Conservation (phyloP, 768 basidiomycete genomes). For the Hygrophorus russula region DNA sequence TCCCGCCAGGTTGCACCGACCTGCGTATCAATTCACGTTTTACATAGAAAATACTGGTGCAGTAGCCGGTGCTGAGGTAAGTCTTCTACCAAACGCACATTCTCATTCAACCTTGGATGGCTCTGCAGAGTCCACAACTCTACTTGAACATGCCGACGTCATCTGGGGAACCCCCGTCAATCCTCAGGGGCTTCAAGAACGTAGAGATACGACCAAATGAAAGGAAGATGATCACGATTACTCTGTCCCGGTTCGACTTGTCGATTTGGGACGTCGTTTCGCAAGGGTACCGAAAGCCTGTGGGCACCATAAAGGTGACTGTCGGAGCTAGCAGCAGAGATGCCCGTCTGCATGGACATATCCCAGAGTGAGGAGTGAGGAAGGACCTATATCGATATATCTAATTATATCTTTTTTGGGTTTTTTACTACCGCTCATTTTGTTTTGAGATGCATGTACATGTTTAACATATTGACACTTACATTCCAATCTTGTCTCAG, state of each 20-base stretch:
- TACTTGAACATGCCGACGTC: slow-evolving; percentile 59
- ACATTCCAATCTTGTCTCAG: too few species aligned
- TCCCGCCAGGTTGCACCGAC: slow-evolving; percentile 57
- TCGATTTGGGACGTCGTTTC: slow-evolving; percentile 65
- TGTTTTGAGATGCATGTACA: too few species aligned
- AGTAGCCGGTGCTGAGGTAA: slow-evolving; percentile 54
- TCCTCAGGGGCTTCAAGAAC: slow-evolving; percentile 63
- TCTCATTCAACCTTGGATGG: background rate
- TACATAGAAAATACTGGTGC: slow-evolving; percentile 53
- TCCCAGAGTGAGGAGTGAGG: slow-evolving; percentile 17
- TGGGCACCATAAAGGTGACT: slow-evolving; percentile 50
- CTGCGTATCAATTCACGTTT: slow-evolving; percentile 53
- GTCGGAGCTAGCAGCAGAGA: slow-evolving; percentile 68
- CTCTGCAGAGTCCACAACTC: slow-evolving; percentile 53
- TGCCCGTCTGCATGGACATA: slow-evolving; percentile 34
- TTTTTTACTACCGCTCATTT: too few species aligned
- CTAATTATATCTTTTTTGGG: too few species aligned
- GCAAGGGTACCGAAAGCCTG: slow-evolving; percentile 68
- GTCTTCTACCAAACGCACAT: slow-evolving; percentile 10
- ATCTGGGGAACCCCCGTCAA: slow-evolving; percentile 57
- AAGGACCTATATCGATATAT: too few species aligned
- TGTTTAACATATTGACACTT: too few species aligned
- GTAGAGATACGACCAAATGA: slow-evolving; percentile 38
- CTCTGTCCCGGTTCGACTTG: slow-evolving; percentile 57
- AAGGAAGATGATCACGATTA: slow-evolving; percentile 35